Conservation (phyloP, 2,329 filamentous ascomycete genomes). For the Albophoma yamanashiensis region DNA sequence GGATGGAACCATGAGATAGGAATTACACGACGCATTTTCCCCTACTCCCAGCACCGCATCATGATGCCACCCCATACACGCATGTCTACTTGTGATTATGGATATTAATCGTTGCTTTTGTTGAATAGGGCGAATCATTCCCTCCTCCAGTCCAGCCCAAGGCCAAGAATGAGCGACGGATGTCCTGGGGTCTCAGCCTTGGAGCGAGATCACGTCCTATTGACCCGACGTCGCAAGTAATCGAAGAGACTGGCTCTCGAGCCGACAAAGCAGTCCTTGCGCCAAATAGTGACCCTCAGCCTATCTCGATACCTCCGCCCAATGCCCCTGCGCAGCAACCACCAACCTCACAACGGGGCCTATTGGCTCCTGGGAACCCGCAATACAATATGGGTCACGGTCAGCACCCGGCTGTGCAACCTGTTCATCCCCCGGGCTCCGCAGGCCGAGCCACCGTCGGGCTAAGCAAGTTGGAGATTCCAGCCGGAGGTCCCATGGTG, state of each 20-base stretch:
- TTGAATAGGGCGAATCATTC: constrained; percentile 23
- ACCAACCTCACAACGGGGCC: not conserved
- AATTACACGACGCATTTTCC: constrained; percentile 25
- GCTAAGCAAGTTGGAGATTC: constrained; percentile 6
- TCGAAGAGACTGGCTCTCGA: constrained; percentile 8
- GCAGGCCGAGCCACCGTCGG: constrained; percentile 4
- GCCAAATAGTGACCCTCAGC: constrained; percentile 3
- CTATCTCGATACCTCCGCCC: constrained; percentile 6
- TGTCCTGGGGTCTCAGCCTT: constrained; percentile 32
- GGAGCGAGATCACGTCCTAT: constrained; percentile 19
- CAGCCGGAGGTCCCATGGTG: not conserved
- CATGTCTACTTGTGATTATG: constrained; percentile 15
- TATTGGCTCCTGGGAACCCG: not conserved
- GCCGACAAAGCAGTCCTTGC: constrained; percentile 6
- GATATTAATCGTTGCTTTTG: constrained; percentile 21
- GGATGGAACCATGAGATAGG: constrained; percentile 28
- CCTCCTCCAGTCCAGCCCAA: constrained; percentile 23
- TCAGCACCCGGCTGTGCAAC: not conserved
- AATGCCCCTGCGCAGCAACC: constrained; percentile 1
- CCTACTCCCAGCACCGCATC: constrained; percentile 1
- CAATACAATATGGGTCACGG: not conserved
- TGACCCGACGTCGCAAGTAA: constrained; percentile 10
- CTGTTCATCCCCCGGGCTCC: not conserved
- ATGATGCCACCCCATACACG: constrained; percentile 8
- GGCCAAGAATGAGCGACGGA: constrained; percentile 27